phyloP scores from a whole-genome alignment of 1,284 basidiomycete species.

The Boletellus deceptivus region DNA sequence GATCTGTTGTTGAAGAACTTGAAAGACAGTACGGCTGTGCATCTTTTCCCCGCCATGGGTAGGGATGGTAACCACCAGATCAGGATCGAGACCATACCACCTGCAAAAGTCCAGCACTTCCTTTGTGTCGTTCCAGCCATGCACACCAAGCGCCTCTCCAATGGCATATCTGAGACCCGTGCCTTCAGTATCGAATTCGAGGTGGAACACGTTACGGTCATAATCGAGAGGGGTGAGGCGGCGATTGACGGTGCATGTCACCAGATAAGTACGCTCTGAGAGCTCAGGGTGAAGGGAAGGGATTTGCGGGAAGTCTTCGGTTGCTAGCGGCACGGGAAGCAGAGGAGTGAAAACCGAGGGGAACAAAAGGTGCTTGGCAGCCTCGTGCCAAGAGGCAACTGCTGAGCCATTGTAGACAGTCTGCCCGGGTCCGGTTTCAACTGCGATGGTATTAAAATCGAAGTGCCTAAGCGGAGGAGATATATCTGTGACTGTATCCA shows the following conservation, averaged over 20 bases:
- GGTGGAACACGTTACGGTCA: constrained; percentile 98
- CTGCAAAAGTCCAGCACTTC: constrained; percentile 89
- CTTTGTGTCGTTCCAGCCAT: constrained; percentile 94
- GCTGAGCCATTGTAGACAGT: constrained; percentile 61
- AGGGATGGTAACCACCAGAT: constrained; percentile 82
- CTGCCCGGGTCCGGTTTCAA: constrained; percentile 53
- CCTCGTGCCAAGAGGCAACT: constrained; percentile 78
- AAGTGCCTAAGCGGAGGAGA: constrained; percentile 51
- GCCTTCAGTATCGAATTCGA: constrained; percentile 91
- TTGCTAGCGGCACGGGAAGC: constrained; percentile 30
- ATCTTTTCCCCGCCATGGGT: constrained; percentile 57
- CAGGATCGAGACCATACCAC: constrained; percentile 89
- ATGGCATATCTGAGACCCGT: constrained; percentile 95
- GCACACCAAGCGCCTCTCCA: constrained; percentile 94
- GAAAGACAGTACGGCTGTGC: constrained; percentile 93
- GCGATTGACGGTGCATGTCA: constrained; percentile 92
- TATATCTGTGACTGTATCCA: constrained; percentile 24
- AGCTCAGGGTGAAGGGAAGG: constrained; percentile 83
- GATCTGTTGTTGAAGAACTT: constrained; percentile 94
- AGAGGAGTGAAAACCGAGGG: constrained; percentile 73
- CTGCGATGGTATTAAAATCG: constrained; percentile 68
- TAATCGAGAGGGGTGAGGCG: constrained; percentile 94
- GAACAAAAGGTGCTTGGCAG: constrained; percentile 89
- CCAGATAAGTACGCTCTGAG: constrained; percentile 88
- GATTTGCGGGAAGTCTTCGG: constrained; percentile 52